Evolutionary conservation across 352 stramenopile species (phyloP), one percentile per base, ranked within the genome.

Genomic region (Globisporangium carolinianum): DNA sequence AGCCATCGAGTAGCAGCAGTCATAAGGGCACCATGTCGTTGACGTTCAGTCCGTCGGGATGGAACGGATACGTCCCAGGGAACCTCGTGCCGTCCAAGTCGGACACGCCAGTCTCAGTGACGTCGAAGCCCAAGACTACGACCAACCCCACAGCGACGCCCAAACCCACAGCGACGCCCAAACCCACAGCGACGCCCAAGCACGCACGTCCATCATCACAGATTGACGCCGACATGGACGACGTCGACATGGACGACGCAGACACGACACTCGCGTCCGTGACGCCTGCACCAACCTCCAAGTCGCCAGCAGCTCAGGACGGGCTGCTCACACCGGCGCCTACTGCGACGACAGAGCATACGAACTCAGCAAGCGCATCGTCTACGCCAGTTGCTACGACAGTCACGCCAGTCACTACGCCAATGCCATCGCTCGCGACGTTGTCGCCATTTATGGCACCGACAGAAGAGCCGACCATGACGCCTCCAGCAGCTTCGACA

Each of bases 21-120:
- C 39, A 43, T 12, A 43, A 43, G 11, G 39, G 39, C 7, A 43
- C 7, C 39, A 17, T 50, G 47, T 48, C 57, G 49, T 42, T 38
- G 49, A 62, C 57, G 49, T 62, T 62, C 37, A 62, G 46, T 17
- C 57, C 57, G 6, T 36, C 39, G 8, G 57, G 57, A 9, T 62
- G 57, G 57, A 48, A 48, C 4, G 45, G 41, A 6, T 62, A 52
- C 57, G 18, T 24, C 3, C 57, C 57, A 11, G 57, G 57, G 6
- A 62, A 10, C 24, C 49, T 62, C 15, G 47, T 55, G 17, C 57
- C 48, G 17, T 15, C 57, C 14, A 52, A 55, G 43, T 15, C 24
- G 24, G 24, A 32, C 24, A 32, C 24, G 24, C 24, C 24, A 32
- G 24, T 32, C 24, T 11, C 43, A 49, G 43, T 36, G 24, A 14